These are phyloP conservation scores for Pholiota microspora DNA, from an alignment of 768 basidiomycete species.

Conservation along the genomic window DNA sequence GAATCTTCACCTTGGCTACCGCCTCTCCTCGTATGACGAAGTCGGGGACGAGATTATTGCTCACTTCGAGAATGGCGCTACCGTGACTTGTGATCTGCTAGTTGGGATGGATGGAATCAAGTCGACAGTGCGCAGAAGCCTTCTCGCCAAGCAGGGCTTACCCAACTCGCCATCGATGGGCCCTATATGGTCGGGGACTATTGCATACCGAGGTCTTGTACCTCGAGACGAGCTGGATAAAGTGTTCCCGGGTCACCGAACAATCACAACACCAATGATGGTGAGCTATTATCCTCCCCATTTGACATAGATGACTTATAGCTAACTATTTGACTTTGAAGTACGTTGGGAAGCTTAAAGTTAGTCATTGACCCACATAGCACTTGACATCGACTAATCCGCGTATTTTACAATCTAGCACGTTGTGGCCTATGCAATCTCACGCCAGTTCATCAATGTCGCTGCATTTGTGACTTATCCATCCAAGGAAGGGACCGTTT, in stretches of 20 bases:
- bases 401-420: no score
- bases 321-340: not conserved
- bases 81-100: slow-evolving; percentile 35
- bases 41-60: slow-evolving; percentile 25
- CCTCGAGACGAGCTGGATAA: slow-evolving; percentile 23
- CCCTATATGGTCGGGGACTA: slow-evolving; percentile 34
- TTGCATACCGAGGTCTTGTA: slow-evolving; percentile 35
- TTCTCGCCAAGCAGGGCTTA: slow-evolving; percentile 10
- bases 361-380: not conserved
- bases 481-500: not conserved
- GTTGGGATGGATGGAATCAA: slow-evolving; percentile 43
- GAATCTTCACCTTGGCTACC: slow-evolving; percentile 33
- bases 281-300: no score
- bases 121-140: slow-evolving; percentile 26
- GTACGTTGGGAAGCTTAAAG: slow-evolving; percentile 3
- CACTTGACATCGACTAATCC: not conserved
- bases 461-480: slow-evolving; percentile 4
- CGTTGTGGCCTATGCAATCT: slow-evolving; percentile 5
- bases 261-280: slow-evolving; percentile 22
- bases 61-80: slow-evolving; percentile 34
- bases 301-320: no score
- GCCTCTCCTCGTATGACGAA: slow-evolving; percentile 30
- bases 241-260: slow-evolving; percentile 28
- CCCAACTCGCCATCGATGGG: slow-evolving; percentile 20
- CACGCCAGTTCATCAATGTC: slow-evolving; percentile 3